Percentiles rank a stretch among this genome's conserved stretches.
Evolutionary conservation across 306 rosid species (phyloP).

Genomic region (Canavalia gladiata): DNA sequence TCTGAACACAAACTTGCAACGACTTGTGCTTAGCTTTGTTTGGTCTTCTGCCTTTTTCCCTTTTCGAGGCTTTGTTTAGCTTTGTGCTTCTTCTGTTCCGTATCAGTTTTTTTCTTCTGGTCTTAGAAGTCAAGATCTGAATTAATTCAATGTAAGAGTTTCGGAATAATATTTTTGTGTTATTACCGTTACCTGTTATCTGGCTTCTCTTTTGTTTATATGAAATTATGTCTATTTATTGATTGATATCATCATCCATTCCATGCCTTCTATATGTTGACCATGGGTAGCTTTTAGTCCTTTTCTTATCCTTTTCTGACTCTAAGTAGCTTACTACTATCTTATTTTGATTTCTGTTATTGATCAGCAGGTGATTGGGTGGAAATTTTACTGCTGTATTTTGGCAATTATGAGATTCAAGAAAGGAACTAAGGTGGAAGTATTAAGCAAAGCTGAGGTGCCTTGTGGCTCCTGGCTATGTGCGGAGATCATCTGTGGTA

Average conservation of each 20-base stretch:
- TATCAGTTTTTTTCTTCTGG: slow-evolving; percentile 28
- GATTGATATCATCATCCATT: slow-evolving; percentile 28
- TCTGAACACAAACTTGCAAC: slow-evolving; percentile 40
- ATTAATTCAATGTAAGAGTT: slow-evolving; percentile 39
- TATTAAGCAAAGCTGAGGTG: slow-evolving; percentile 75
- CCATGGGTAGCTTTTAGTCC: slow-evolving; percentile 1
- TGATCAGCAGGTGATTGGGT: slow-evolving; percentile 47
- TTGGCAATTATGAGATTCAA: slow-evolving; percentile 74
- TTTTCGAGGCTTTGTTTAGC: too few species aligned
- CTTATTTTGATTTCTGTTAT: slow-evolving; percentile 45
- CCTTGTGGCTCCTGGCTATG: slow-evolving; percentile 88
- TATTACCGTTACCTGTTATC: slow-evolving; percentile 13
- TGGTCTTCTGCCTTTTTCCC: slow-evolving; percentile 36
- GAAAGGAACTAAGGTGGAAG: slow-evolving; percentile 88
- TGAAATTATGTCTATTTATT: slow-evolving; percentile 34
- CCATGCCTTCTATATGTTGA: slow-evolving; percentile 36
- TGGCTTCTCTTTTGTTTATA: slow-evolving; percentile 40
- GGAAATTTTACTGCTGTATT: slow-evolving; percentile 28
- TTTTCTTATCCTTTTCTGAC: slow-evolving; percentile 14
- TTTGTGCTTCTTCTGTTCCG: slow-evolving; percentile 35
- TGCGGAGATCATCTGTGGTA: slow-evolving; percentile 81
- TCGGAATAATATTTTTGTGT: slow-evolving; percentile 34
- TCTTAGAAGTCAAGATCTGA: slow-evolving; percentile 51
- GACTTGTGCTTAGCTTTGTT: slow-evolving; percentile 46
- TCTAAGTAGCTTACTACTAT: neutral